Base-by-base conservation (phyloP, 1,284 basidiomycete species). In the Ustilago bromivora region DNA sequence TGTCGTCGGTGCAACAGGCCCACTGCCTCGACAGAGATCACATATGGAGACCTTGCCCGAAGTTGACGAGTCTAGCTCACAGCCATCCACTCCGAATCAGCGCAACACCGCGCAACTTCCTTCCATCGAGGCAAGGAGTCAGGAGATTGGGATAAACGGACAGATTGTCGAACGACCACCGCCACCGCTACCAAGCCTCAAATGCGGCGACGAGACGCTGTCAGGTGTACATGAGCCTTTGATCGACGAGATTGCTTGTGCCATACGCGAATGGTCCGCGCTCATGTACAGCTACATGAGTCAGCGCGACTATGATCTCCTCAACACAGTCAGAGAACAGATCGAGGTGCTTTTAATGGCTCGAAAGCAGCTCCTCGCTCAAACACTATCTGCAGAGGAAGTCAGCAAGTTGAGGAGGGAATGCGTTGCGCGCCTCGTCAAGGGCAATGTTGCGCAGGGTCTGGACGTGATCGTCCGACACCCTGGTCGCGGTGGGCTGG, bases 181-280 rank as follows among this genome's bases (percentile, higher is more conserved):
- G 9, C 96, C 96, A 3, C 96, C 96, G 2, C 90, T 97, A 56
- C 96, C 96, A 2, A 94, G 93, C 12, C 90, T 98, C 58, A 96
- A 95, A 72, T 79, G 78, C 51, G 78, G 80, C 43, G 82, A 84
- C 52, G 82, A 80, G 53, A 84, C 82, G 5, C 19, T 56, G 8
- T 74, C 76, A 28, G 82, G 82, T n/a, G 62, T 56, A 6, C 46
- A 58, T 35, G 95, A 97, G 84, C 96, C 96, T 1, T 92, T 98
- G 82, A 91, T 98, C 60, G 96, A 99, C 87, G 96, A 99, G 88
- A 97, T 99, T 79, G 94, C 96, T 0, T 96, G 95, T 23, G 95
- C 96, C 0, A 88, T 98, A 49, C 91, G 96, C 41, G 96, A 98
- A 89, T 98, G 96, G 95, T 93, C 95, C 83, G 90, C 91, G 34